phyloP scores from a whole-genome alignment of 176 grass and related monocot genomes.

The Thalia dealbata region DNA sequence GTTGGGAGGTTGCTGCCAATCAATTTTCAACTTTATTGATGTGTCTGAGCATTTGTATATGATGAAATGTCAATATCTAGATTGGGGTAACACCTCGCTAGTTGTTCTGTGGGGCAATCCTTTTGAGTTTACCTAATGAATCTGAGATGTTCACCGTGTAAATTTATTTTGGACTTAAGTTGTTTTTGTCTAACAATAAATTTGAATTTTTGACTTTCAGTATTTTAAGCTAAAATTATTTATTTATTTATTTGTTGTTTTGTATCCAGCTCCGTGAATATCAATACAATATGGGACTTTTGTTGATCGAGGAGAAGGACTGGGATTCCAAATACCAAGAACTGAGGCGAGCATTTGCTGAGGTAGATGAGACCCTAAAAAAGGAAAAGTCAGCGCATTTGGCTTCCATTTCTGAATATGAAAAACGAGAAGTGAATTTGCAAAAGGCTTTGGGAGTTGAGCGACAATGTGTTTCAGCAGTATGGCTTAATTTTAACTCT shows the following conservation, averaged over 20 bases:
- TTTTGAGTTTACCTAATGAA: not conserved
- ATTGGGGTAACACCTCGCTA: too few relatives aligned
- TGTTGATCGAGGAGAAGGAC: slow-evolving; percentile 94
- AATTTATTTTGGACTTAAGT: not conserved
- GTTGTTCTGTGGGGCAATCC: not conserved
- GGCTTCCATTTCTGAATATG: slow-evolving; percentile 62
- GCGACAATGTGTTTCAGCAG: slow-evolving; percentile 74
- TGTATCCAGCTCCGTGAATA: slow-evolving; percentile 67
- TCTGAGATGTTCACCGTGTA: not conserved
- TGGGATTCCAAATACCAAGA: slow-evolving; percentile 58
- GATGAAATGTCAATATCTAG: not conserved
- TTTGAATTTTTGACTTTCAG: not conserved
- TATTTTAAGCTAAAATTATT: not conserved
- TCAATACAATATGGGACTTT: slow-evolving; percentile 81
- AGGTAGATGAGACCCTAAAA: slow-evolving; percentile 66
- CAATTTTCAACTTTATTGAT: too few relatives aligned
- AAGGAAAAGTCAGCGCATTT: slow-evolving; percentile 60
- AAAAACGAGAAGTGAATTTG: slow-evolving; percentile 60
- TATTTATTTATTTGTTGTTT: slow-evolving; percentile 17
- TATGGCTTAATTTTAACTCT: slow-evolving; percentile 27
- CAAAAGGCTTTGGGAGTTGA: slow-evolving; percentile 66
- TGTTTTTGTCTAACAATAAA: not conserved
- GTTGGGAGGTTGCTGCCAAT: too few relatives aligned
- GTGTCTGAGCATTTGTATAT: not conserved
- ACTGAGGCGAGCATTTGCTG: slow-evolving; percentile 37